A percentile compares a stretch with the other conserved stretches of the same genome.
Evolutionary conservation across 2,329 filamentous ascomycete species (phyloP).

Genomic region (Dactylellina drechsleri): DNA sequence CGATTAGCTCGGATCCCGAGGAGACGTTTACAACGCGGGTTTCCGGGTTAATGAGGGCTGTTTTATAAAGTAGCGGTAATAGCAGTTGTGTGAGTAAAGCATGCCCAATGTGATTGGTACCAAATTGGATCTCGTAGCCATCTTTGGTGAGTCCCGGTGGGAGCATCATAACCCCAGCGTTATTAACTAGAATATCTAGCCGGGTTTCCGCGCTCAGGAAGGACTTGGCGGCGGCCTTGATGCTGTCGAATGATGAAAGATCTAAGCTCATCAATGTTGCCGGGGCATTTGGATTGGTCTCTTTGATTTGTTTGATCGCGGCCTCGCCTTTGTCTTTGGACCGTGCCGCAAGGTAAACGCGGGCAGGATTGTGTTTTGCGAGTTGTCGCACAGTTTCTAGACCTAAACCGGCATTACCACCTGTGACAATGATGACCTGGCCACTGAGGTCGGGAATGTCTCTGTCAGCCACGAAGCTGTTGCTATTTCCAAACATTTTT

Average conservation of each 20-base stretch:
- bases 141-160: slow-evolving; percentile 57
- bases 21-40: slow-evolving; percentile 18
- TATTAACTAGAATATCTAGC: slow-evolving; percentile 63
- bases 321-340: slow-evolving; percentile 57
- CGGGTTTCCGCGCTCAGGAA: slow-evolving; percentile 57
- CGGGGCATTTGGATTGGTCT: slow-evolving; percentile 1
- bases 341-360: slow-evolving; percentile 62
- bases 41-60: slow-evolving; percentile 54
- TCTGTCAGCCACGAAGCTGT: background rate
- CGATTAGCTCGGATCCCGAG: slow-evolving; percentile 4
- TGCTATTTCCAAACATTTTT: too few species aligned
- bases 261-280: slow-evolving; percentile 60
- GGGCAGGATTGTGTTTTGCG: slow-evolving; percentile 58
- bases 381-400: slow-evolving; percentile 54
- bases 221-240: slow-evolving; percentile 58
- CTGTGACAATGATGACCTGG: slow-evolving; percentile 55
- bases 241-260: slow-evolving; percentile 59
- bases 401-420: slow-evolving; percentile 46
- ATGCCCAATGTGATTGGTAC: slow-evolving; percentile 59
- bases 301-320: slow-evolving; percentile 57
- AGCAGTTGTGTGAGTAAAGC: slow-evolving; percentile 57
- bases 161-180: slow-evolving; percentile 59
- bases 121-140: slow-evolving; percentile 59
- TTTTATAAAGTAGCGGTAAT: slow-evolving; percentile 54
- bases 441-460: slow-evolving; percentile 30